Evolutionary conservation across 441 rosid genomes (phyloP).

Genomic region (Pelargonium cotyledonis): DNA sequence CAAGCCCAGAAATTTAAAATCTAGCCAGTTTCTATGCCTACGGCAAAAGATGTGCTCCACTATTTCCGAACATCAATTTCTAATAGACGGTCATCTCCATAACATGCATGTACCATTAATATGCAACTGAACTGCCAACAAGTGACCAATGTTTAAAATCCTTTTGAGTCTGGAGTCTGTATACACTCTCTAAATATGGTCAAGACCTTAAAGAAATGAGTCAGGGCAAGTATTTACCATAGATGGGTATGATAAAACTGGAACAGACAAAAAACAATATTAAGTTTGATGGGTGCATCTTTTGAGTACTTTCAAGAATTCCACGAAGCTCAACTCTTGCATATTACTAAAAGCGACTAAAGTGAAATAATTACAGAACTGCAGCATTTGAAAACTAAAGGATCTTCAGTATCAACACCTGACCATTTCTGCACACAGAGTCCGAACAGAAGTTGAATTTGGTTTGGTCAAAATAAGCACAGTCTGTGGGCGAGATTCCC

Average conservation of each 20-base stretch:
- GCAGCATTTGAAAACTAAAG: background rate
- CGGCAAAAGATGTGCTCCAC: background rate
- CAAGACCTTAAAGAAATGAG: background rate
- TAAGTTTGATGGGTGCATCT: background rate
- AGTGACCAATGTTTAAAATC: background rate
- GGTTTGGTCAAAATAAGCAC: conserved; percentile 89
- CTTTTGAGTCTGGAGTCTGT: background rate
- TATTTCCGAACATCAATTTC: background rate
- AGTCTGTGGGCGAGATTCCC: conserved; percentile 90
- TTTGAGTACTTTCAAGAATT: background rate
- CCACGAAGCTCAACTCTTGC: background rate
- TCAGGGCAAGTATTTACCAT: background rate
- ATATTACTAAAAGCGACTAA: background rate
- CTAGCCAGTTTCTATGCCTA: background rate
- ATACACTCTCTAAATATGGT: background rate
- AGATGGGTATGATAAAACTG: background rate
- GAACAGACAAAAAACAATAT: background rate
- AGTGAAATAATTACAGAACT: conserved; percentile 1
- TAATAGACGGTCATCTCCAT: background rate
- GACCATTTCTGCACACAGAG: conserved; percentile 76
- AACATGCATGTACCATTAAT: background rate
- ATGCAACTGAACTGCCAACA: background rate
- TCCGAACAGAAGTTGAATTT: conserved; percentile 68
- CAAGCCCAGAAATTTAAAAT: background rate
- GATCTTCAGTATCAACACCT: conserved; percentile 39